These are phyloP conservation scores for Ricinus communis DNA, from an alignment of 345 rosid genomes.

Conservation along the genomic window DNA sequence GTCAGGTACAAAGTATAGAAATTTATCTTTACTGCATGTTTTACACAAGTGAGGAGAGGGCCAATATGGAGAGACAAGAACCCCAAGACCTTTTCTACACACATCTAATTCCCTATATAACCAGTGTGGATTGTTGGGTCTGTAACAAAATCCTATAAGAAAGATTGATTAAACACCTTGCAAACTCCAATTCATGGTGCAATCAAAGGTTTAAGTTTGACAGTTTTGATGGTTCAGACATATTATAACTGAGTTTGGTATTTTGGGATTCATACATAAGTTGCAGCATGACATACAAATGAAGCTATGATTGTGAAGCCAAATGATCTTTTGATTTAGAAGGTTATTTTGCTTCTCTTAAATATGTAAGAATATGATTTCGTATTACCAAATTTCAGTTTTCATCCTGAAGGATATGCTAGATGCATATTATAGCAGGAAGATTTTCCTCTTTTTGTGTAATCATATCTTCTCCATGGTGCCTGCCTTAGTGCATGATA, in stretches of 20 bases:
- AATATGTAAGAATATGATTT: too few relatives aligned
- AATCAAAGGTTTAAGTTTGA: too few relatives aligned
- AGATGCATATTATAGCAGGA: not conserved
- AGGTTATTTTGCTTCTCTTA: not conserved
- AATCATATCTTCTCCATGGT: not conserved
- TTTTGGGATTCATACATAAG: not conserved
- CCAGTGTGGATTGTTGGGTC: not conserved
- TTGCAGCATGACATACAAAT: not conserved
- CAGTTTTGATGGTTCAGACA: not conserved
- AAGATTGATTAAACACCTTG: not conserved
- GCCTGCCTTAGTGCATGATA: not conserved
- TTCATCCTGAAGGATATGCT: not conserved
- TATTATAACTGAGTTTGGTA: not conserved
- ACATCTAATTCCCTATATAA: not conserved
- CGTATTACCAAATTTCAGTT: not conserved
- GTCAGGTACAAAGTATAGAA: conserved; percentile 54
- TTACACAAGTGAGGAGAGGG: not conserved
- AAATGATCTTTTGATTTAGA: not conserved
- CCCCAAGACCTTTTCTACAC: not conserved
- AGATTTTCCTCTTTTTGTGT: not conserved
- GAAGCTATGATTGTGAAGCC: not conserved
- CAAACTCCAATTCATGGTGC: too few relatives aligned
- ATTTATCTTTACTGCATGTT: not conserved
- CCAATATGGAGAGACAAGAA: not conserved
- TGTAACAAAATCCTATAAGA: not conserved